Percentiles rank a stretch among this genome's conserved stretches.
phyloP scores from a whole-genome alignment of 2,329 filamentous ascomycete species.

The Botrytis deweyae region DNA sequence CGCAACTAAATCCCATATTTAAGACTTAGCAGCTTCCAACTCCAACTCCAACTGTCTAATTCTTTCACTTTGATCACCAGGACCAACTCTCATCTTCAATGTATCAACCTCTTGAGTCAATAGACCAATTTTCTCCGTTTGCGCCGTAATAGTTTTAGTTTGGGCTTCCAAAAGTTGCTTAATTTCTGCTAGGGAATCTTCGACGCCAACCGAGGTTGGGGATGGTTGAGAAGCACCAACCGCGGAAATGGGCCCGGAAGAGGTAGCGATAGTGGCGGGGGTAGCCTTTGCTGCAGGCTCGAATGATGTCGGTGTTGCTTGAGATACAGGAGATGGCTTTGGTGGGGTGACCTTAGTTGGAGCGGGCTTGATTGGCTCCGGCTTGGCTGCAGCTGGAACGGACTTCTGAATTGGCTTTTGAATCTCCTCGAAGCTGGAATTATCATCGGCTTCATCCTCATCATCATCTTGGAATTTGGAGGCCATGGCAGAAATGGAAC shows the following conservation, averaged over 20 bases:
- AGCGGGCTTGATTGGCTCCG: conserved; percentile 45
- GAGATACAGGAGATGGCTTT: conserved; percentile 38
- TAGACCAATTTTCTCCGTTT: conserved; percentile 71
- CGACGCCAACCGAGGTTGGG: conserved; percentile 48
- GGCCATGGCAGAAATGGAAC: conserved; percentile 81
- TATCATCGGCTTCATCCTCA: conserved; percentile 55
- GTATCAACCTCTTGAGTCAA: conserved; percentile 74
- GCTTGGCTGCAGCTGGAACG: conserved; percentile 42
- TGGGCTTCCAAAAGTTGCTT: conserved; percentile 75
- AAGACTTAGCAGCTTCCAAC: conserved; percentile 61
- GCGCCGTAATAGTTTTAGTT: conserved; percentile 71
- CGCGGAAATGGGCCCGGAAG: conserved; percentile 40
- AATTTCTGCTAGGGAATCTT: conserved; percentile 71
- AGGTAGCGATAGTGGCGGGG: conserved; percentile 40
- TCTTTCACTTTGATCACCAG: conserved; percentile 58
- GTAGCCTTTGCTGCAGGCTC: conserved; percentile 30
- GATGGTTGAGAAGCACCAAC: conserved; percentile 36
- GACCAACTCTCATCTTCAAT: conserved; percentile 74
- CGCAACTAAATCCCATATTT: neutral
- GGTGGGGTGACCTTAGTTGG: conserved; percentile 39
- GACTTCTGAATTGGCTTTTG: conserved; percentile 68
- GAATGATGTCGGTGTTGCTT: conserved; percentile 29
- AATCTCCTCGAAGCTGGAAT: conserved; percentile 85
- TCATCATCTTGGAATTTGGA: conserved; percentile 79
- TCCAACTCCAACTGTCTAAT: conserved; percentile 67